Base-by-base conservation (phyloP, 495 filamentous ascomycete species). In the Margaritispora aquatica region DNA sequence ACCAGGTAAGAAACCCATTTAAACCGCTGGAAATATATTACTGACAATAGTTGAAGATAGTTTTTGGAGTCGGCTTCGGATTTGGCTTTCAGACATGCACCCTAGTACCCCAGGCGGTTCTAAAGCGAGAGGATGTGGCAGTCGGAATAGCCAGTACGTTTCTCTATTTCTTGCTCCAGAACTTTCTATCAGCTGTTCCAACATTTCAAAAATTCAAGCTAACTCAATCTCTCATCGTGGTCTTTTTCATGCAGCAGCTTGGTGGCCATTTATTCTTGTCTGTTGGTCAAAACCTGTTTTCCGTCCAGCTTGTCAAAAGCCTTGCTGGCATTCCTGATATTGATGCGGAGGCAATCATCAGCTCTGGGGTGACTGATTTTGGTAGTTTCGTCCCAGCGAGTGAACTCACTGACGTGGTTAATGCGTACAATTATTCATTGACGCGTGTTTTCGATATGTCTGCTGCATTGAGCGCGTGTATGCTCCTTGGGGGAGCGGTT, bases 341-440 rank as follows among this genome's bases (percentile, higher is more conserved):
- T 26, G 55, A 55, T 44, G 26, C 50, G 9, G 51, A 59, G 23
- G 34, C 36, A 15, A 54, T 57, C 31, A 53, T 57, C 69, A 82
- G 63, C 0, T 75, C 74, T 7, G 90, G 90, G 17, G 89, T 88
- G 1, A 92, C 88, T 1, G 74, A 76, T 63, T 64, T 94, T 20
- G 80, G 84, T 48, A 61, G 71, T 3, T 64, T 74, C 11, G 75
- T 89, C 23, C 67, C 78, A 0, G 26, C 66, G 0, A 60, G 76
- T 3, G 66, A 72, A 31, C 71, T 86, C 23, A 61, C 70, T 0
- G 63, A 60, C 0, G 86, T 88, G 9, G 58, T 90, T 22, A 19
- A 61, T 3, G 86, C 84, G 0, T 96, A 94, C 68, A 91, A 89
- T 58, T 69, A 77, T 20, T 77, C 87, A 0, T 66, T 96, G 20